Evolutionary conservation across 257 asterid genomes (phyloP).

Genomic region (Solanum gracilifrons): DNA sequence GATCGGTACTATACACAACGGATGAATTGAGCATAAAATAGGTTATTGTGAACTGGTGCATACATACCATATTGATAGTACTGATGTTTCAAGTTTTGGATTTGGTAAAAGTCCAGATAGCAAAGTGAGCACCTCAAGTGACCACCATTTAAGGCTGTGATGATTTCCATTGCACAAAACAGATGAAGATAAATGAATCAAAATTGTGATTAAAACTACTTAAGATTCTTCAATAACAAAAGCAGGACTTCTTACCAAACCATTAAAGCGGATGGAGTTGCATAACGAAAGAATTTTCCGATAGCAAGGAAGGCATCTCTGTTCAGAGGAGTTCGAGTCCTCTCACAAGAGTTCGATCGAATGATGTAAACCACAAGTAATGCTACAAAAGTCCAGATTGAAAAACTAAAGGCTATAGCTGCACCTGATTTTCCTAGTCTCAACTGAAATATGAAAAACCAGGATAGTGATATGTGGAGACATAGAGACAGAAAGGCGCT

Average conservation of each 20-base stretch:
- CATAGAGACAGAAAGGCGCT: slow-evolving; percentile 24
- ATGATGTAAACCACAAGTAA: slow-evolving; percentile 28
- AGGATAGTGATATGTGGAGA: slow-evolving; percentile 34
- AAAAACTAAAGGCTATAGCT: slow-evolving; percentile 34
- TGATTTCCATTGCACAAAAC: background rate
- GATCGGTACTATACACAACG: background rate
- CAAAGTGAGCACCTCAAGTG: slow-evolving; percentile 41
- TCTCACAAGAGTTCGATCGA: slow-evolving; percentile 29
- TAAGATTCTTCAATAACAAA: background rate
- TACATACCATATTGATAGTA: slow-evolving; percentile 47
- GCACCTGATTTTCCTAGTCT: slow-evolving; percentile 35
- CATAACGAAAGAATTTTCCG: slow-evolving; percentile 38
- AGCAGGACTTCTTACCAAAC: slow-evolving; percentile 31
- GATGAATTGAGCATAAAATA: background rate
- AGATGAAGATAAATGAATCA: background rate
- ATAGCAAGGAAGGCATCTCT: slow-evolving; percentile 27
- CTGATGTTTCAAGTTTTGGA: slow-evolving; percentile 63
- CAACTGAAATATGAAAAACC: slow-evolving; percentile 32
- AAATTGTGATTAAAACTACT: background rate
- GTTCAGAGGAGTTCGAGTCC: slow-evolving; percentile 21
- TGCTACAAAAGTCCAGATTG: slow-evolving; percentile 39
- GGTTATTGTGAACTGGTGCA: background rate
- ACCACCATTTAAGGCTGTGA: slow-evolving; percentile 66
- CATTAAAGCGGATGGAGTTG: slow-evolving; percentile 58
- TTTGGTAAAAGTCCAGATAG: slow-evolving; percentile 53